Conservation (phyloP, 2,329 filamentous ascomycete genomes). For the Calonectria leucothoes region DNA sequence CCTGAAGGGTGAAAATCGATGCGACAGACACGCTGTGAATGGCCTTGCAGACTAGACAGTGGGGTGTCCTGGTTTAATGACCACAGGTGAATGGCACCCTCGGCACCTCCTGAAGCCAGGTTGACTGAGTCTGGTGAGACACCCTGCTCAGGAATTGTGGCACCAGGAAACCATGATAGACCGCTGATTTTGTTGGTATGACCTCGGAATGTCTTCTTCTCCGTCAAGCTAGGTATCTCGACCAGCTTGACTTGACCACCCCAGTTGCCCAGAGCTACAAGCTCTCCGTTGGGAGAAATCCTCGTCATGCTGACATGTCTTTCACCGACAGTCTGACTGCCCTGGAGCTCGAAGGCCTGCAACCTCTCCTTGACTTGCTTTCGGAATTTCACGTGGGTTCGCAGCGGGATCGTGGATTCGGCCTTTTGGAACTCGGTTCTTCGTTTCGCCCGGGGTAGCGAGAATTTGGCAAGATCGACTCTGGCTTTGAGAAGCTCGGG, state of each 20-base stretch:
- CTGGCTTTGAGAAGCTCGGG: conserved; percentile 80
- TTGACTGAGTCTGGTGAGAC: conserved; percentile 82
- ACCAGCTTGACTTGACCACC: conserved; percentile 89
- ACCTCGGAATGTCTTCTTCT: conserved; percentile 80
- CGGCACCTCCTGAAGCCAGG: conserved; percentile 89
- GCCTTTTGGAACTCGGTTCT: conserved; percentile 81
- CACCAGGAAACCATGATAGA: conserved; percentile 87
- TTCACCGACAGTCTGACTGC: conserved; percentile 92
- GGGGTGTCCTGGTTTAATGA: conserved; percentile 88
- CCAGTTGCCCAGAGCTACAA: conserved; percentile 93
- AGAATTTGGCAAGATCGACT: conserved; percentile 83
- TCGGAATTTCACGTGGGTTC: conserved; percentile 92
- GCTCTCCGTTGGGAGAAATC: conserved; percentile 86
- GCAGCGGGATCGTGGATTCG: conserved; percentile 85
- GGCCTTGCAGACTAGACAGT: conserved; percentile 82
- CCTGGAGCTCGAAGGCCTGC: conserved; percentile 88
- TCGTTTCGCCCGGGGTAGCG: conserved; percentile 82
- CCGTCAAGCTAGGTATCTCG: conserved; percentile 83
- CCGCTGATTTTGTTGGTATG: conserved; percentile 93
- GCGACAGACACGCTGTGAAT: conserved; percentile 87
- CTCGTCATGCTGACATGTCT: conserved; percentile 91
- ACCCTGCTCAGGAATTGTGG: conserved; percentile 77
- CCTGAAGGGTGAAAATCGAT: conserved; percentile 96
- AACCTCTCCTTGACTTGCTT: conserved; percentile 89
- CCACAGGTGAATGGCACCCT: conserved; percentile 91